Evolutionary conservation across 495 filamentous ascomycete species (phyloP), one percentile per base, ranked within the genome.

Genomic region (Penicillium angulare): DNA sequence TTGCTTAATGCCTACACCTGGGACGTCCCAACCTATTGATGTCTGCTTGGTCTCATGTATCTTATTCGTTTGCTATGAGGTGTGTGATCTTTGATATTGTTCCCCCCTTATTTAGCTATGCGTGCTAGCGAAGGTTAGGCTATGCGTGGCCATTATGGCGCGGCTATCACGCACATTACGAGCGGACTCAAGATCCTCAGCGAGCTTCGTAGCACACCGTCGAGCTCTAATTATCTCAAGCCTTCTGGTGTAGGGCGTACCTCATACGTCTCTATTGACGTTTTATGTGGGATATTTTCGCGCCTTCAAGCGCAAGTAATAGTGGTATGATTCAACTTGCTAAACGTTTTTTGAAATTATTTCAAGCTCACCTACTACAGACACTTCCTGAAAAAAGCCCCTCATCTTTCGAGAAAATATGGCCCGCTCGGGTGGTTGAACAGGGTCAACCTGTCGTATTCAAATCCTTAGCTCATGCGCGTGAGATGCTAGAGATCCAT

Each of bases 31-130:
- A 0, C 55, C 61, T 13, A 50, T 69, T 3, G 69, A 71, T 34
- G 61, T 82, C 18, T 74, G 71, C 35, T 69, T 85, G 22, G 70
- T 81, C 21, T 71, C 79, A 0, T 84, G 81, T 24, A 49, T 64
- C 7, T 18, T 61, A 3, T 64, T 64, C 18, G 43, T 43, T 47
- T 58, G 57, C 21, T 57, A 55, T 33, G 56, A 63, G 50, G 60
- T 66, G 41, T 38, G 55, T 23, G 7, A 13, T 16, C 38, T 31
- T 5, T 15, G 1, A 0, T 31, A 29, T 35, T 52, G 17, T 52
- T 32, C 32, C 27, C 27, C 5, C 8, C 22, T 26, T 16, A 1
- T 22, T 7, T 35, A 41, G n/a, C 26, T 13, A 42, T 42, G 36
- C 15, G 18, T 42, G 31, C 47, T 49, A 49, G 5, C 36, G 7